Evolutionary conservation across 495 filamentous ascomycete genomes (phyloP).

Genomic region (Pyronema domesticum): DNA sequence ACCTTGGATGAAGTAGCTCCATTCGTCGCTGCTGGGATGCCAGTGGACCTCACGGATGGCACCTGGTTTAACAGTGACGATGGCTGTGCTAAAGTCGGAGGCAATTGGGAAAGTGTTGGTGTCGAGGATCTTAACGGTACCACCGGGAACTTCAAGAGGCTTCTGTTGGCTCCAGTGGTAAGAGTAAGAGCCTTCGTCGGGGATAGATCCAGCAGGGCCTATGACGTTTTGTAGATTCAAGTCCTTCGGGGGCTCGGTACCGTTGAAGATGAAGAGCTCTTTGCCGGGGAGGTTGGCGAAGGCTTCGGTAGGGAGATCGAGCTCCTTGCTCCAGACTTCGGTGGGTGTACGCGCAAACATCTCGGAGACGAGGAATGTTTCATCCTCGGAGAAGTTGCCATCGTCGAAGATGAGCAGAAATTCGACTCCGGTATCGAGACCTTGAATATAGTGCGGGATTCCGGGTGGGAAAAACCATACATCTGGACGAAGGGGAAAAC

Average conservation of each 20-base stretch:
- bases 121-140: constrained; percentile 51
- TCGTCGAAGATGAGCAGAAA: constrained; percentile 56
- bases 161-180: constrained; percentile 51
- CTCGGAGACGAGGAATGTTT: constrained; percentile 50
- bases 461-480: constrained; percentile 25
- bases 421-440: constrained; percentile 43
- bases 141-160: constrained; percentile 40
- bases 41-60: constrained; percentile 68
- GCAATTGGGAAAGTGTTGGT: constrained; percentile 41
- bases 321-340: constrained; percentile 45
- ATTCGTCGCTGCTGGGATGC: constrained; percentile 59
- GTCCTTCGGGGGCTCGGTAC: constrained; percentile 41
- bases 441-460: constrained; percentile 51
- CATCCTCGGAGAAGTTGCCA: constrained; percentile 47
- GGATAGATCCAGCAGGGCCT: constrained; percentile 38
- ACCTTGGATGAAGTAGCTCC: constrained; percentile 57
- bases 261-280: constrained; percentile 54
- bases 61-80: constrained; percentile 50
- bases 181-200: constrained; percentile 36
- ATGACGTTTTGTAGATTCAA: constrained; percentile 45
- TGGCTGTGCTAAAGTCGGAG: constrained; percentile 40
- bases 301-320: constrained; percentile 35
- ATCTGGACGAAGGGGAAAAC: neutral
- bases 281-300: constrained; percentile 41
- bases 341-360: constrained; percentile 44